Base-by-base conservation (phyloP, 495 filamentous ascomycete species). In the Neurospora sp. region DNA sequence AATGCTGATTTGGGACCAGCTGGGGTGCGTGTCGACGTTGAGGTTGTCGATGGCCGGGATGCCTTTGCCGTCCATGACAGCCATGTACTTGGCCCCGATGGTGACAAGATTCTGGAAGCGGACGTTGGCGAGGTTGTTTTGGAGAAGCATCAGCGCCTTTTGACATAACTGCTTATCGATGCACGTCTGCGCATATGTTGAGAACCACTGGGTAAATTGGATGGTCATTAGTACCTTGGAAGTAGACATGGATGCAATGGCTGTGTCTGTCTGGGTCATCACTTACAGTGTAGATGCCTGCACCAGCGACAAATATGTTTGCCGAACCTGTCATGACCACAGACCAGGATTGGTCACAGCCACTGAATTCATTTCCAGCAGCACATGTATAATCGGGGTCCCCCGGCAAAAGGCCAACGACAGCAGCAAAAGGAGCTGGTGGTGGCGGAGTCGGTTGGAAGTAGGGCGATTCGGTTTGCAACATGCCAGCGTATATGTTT, bases 381-480 rank as follows among this genome's bases (percentile, higher is more conserved):
- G 69, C 69, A 48, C 70, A 69, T 8, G 42, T 31, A 65, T 75
- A 77, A 7, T 71, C 48, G 0, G 78, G 77, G 46, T 79, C 75
- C 5, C 71, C 69, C 1, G 69, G 38, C 35, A 77, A 75, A 5
- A 18, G 10, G 37, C 72, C 76, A 35, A 80, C 70, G 14, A 68
- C 72, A 16, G 9, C 18, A 9, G 35, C 10, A 82, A 90, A 92
- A 12, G 91, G 90, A 8, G 80, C 81, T 11, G 90, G 83, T 2
- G 92, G 86, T 72, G 86, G 85, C 1, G 94, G 93, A 81, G 94
- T 94, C 74, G 87, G 85, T 82, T 94, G 92, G 83, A 89, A 93
- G 82, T 97, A 97, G 18, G 94, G 91, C 0, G 94, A 94, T 81
- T 98, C 94, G 5, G 92, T 90, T 79, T 98, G 94, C 71, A 96